Evolutionary conservation across 768 basidiomycete genomes (phyloP).

Genomic region (Amylocystis lapponica): DNA sequence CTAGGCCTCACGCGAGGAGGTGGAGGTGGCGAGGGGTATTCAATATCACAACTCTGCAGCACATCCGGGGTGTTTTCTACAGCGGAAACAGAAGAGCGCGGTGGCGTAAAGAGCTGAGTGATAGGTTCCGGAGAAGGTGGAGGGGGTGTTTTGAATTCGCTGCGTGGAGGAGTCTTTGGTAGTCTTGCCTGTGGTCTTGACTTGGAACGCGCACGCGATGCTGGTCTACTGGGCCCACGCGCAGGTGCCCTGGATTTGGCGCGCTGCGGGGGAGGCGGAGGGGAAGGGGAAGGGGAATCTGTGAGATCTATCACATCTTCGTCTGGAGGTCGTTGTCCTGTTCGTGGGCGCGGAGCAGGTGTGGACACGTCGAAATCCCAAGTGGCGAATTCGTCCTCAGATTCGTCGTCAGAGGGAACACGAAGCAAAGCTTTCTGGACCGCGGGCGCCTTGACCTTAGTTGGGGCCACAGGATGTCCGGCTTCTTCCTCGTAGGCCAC

Average conservation of each 20-base stretch:
- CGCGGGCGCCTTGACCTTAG: too few species aligned
- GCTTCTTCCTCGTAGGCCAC: slow-evolving; percentile 12
- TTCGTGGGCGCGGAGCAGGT: slow-evolving; percentile 1
- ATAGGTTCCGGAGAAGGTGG: background rate
- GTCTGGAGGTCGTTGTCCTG: background rate
- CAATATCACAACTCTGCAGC: too few species aligned
- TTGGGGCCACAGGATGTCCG: too few species aligned
- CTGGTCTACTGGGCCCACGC: background rate
- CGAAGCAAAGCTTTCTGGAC: too few species aligned
- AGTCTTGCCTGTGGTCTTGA: slow-evolving; percentile 5
- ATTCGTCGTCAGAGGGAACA: slow-evolving; percentile 14
- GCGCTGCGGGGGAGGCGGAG: background rate
- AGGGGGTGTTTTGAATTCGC: background rate
- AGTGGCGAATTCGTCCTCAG: slow-evolving; percentile 22
- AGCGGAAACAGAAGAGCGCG: slow-evolving; percentile 11
- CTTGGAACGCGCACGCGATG: slow-evolving; percentile 1
- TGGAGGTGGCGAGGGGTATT: background rate
- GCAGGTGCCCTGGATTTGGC: slow-evolving; percentile 5
- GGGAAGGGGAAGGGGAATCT: slow-evolving; percentile 4
- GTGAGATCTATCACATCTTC: slow-evolving; percentile 15
- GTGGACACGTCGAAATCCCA: slow-evolving; percentile 16
- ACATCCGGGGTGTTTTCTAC: background rate
- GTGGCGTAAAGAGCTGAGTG: slow-evolving; percentile 13
- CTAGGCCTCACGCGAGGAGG: slow-evolving; percentile 5
- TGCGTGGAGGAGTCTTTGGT: background rate